Evolutionary conservation across 768 basidiomycete species (phyloP), one percentile per base, ranked within the genome.

Genomic region (Artomyces pyxidatus): DNA sequence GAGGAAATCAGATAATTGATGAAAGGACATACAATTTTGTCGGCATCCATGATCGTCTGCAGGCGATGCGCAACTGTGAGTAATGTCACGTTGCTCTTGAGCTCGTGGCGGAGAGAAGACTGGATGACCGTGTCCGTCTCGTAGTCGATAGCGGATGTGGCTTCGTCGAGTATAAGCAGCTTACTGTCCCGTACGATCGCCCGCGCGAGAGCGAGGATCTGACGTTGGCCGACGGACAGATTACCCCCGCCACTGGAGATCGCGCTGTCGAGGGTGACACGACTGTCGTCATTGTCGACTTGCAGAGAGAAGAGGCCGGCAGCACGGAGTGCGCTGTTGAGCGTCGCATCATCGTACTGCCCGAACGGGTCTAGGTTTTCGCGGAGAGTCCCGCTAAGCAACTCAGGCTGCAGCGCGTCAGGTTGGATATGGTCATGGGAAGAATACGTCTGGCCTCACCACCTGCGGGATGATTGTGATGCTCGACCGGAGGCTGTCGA

Each of bases 401-500:
- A 61, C 44, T 78, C 74, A 29, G 75, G 74, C 68, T 72, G n/a
- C n/a, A n/a, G n/a, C n/a, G n/a, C n/a, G n/a, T n/a, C n/a, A 48
- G 19, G 26, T 37, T 26, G 45, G 7, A 4, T 10, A 1, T 29
- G 9, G 16, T 37, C 28, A 14, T 9, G 21, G 16, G 14, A 17
- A 21, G 39, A 23, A 12, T 9, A 28, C n/a, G n/a, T n/a, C 41
- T 40, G 38, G 19, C 52, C 74, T 60, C 51, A 77, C 76, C 35
- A 68, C 61, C 57, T 81, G 79, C 3, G 80, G 80, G 35, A 81
- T 80, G 61, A 80, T 77, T 30, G 79, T 81, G 46, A 81, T 71
- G 47, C 71, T 70, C 0, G 71, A 68, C 8, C 80, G 65, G 8
- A 83, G 65, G 6, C 70, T 71, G 40, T 80, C 69, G 1, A 81